Percentiles rank a stretch among this genome's conserved stretches.
phyloP scores from a whole-genome alignment of 2,329 filamentous ascomycete species.

The Dactylella cylindrospora region DNA sequence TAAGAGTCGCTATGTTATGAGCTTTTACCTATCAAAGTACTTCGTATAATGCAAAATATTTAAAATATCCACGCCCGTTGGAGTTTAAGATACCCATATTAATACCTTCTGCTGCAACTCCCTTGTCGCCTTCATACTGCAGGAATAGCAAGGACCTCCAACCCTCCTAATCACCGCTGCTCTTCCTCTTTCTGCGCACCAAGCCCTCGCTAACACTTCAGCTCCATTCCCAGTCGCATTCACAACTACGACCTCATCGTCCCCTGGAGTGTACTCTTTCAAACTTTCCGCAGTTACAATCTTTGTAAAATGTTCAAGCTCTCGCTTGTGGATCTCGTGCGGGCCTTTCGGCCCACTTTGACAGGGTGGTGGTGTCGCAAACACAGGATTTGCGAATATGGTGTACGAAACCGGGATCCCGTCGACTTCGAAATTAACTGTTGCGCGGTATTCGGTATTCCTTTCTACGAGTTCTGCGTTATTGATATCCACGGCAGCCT shows the following conservation, averaged over 20 bases:
- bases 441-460: conserved; percentile 28
- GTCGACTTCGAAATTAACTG: conserved; percentile 24
- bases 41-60: too few relatives aligned
- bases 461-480: conserved; percentile 11
- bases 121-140: conserved; percentile 1
- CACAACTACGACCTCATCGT: conserved; percentile 12
- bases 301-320: not conserved
- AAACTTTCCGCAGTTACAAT: conserved; percentile 8
- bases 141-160: not conserved
- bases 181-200: conserved; percentile 30
- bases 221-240: conserved; percentile 27
- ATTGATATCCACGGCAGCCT: conserved; percentile 15
- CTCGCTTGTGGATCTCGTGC: conserved; percentile 20
- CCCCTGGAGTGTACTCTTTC: conserved; percentile 21
- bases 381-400: conserved; percentile 32
- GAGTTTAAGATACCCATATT: conserved; percentile 15
- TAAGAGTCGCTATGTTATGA: too few relatives aligned
- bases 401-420: conserved; percentile 11
- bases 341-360: not conserved
- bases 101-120: conserved; percentile 11
- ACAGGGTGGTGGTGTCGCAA: conserved; percentile 19
- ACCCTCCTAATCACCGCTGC: conserved; percentile 8
- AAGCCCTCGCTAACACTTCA: conserved; percentile 27
- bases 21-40: too few relatives aligned
- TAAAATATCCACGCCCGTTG: too few relatives aligned